Evolutionary conservation across 352 stramenopile genomes (phyloP), one percentile per base, ranked within the genome.

Genomic region (Globisporangium parvum): DNA sequence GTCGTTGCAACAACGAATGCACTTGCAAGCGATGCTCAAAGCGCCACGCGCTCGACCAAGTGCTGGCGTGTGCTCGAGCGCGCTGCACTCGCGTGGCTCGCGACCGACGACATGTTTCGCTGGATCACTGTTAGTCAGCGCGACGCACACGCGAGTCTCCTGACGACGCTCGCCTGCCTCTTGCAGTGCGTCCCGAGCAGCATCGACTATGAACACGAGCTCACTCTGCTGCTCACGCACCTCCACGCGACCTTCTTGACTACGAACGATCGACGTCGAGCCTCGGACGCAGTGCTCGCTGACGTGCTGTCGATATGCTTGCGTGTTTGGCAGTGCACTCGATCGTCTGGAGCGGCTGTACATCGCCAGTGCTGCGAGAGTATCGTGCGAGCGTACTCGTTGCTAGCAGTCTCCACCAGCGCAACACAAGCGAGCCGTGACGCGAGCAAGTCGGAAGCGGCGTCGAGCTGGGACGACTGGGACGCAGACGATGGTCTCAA

Each of bases 91-190:
- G 44, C 62, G 10, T 90, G 80, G 80, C 53, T 90, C 6, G 51
- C 49, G n/a, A 70, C 71, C 8, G 67, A 81, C n/a, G 77, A 90
- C 41, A 87, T 84, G 71, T 69, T 87, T 42, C 75, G 80, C 2
- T 90, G 80, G 80, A 88, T 90, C 54, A 75, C 75, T 20, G 46
- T 87, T 8, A 65, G 63, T 49, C 76, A 77, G 35, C 46, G 46
- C 5, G 62, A 69, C 2, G 77, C 77, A 1, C 67, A 80, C 2
- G 39, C 47, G 0, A 56, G 63, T 18, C 57, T 90, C 3, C 33
- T 85, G 14, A 51, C 56, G 18, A 59, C 63, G 6, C 63, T 88
- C 11, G 10, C 47, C 1, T 2, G 51, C 15, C 31, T 87, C n/a
- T 39, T 85, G 37, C 49, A 56, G 12, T 56, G 53, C 5, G 21